A percentile compares a stretch with the other conserved stretches of the same genome.
These are phyloP conservation scores for Podospora pseudocomata DNA, from an alignment of 495 filamentous ascomycete genomes.

Conservation along the genomic window DNA sequence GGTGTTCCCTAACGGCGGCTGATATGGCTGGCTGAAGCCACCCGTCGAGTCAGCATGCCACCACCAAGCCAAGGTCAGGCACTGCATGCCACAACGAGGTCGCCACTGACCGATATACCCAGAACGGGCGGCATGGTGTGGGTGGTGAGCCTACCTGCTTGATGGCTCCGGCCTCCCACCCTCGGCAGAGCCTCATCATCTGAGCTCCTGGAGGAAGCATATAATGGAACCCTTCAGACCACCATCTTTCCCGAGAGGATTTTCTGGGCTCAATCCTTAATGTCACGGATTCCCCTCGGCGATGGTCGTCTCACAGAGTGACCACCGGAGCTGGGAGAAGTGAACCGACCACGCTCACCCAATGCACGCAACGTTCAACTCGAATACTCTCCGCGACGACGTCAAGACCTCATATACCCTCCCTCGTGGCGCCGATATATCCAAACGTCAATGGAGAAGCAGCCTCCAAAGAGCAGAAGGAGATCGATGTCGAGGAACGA, in stretches of 20 bases:
- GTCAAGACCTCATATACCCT: too few species aligned
- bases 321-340: not conserved
- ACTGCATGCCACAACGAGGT: not conserved
- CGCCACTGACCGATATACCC: not conserved
- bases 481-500: too few species aligned
- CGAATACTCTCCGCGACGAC: too few species aligned
- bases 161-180: not conserved
- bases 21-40: conserved; percentile 1
- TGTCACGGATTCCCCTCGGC: not conserved
- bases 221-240: not conserved
- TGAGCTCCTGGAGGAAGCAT: not conserved
- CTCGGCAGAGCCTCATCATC: not conserved
- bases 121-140: not conserved
- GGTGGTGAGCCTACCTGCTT: not conserved
- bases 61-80: not conserved
- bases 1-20: not conserved
- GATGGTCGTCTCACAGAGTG: not conserved
- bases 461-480: too few species aligned
- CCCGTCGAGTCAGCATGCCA: not conserved
- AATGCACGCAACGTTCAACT: too few species aligned
- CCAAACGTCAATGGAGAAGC: too few species aligned
- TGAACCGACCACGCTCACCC: too few species aligned
- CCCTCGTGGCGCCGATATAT: too few species aligned
- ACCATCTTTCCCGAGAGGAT: not conserved
- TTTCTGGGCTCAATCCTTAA: not conserved